Conservation (phyloP, 768 basidiomycete genomes). For the Auriscalpium vulgare region DNA sequence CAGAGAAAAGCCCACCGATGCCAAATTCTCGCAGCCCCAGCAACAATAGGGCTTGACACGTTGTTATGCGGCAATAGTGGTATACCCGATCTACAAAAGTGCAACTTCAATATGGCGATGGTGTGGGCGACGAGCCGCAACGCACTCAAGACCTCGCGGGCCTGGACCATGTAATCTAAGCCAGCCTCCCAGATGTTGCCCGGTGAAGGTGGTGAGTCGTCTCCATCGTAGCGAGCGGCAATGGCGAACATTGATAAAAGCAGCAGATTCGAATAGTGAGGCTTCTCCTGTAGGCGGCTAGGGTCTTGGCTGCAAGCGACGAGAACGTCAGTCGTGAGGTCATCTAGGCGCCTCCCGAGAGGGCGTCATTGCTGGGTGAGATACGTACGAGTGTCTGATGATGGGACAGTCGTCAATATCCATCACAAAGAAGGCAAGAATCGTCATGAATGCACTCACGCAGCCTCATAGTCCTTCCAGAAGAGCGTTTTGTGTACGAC, state of each 20-base stretch:
- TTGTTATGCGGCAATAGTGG: conserved; percentile 62
- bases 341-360: background rate
- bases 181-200: conserved; percentile 70
- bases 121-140: background rate
- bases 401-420: background rate
- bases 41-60: conserved; percentile 74
- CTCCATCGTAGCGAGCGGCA: conserved; percentile 62
- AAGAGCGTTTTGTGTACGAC: conserved; percentile 70
- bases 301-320: background rate
- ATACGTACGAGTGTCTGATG: conserved; percentile 11
- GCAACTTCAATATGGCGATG: conserved; percentile 8
- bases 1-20: conserved; percentile 41
- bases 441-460: conserved; percentile 2
- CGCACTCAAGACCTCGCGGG: conserved; percentile 57
- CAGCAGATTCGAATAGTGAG: conserved; percentile 49
- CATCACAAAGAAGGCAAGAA: background rate
- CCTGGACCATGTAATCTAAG: conserved; percentile 52
- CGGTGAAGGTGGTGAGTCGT: conserved; percentile 32
- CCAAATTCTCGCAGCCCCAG: conserved; percentile 83
- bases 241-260: conserved; percentile 78
- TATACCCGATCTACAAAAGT: conserved; percentile 45
- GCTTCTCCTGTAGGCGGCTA: conserved; percentile 32
- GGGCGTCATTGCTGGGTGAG: no score
- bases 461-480: conserved; percentile 44
- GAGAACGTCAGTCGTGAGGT: no score